Conservation (phyloP, 75 land plant species). For the Chamaecyparis obtusa region DNA sequence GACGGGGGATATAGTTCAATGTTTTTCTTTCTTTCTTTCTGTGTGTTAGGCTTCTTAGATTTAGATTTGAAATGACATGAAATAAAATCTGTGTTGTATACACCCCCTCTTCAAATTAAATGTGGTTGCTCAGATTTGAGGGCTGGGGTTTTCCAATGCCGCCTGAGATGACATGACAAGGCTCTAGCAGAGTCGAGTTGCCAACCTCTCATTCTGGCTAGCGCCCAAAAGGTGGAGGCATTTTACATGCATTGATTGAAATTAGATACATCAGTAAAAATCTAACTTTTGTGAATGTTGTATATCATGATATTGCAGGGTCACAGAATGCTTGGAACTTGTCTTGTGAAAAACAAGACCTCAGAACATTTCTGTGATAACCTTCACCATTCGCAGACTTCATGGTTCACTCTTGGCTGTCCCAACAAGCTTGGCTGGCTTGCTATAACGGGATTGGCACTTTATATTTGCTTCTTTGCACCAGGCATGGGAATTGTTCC, state of each 20-base stretch:
- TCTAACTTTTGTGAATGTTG: not conserved
- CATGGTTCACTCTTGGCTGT: slow-evolving; percentile 77
- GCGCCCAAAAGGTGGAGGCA: not conserved
- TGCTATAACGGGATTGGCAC: slow-evolving; percentile 54
- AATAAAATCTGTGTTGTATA: not conserved
- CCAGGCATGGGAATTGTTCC: slow-evolving; percentile 93
- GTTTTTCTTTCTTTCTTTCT: not conserved
- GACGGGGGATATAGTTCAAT: not conserved
- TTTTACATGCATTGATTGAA: not conserved
- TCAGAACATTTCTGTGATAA: slow-evolving; percentile 29
- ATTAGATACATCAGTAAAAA: not conserved
- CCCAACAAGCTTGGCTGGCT: slow-evolving; percentile 80
- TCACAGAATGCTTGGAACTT: slow-evolving; percentile 42
- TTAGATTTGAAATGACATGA: not conserved
- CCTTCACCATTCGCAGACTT: slow-evolving; percentile 14
- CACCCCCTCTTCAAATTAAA: not conserved
- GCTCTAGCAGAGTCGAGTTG: not conserved
- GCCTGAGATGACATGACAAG: not conserved
- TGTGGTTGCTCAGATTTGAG: not conserved
- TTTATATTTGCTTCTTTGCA: slow-evolving; percentile 58
- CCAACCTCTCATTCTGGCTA: not conserved
- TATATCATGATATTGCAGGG: not conserved
- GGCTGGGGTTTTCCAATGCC: not conserved
- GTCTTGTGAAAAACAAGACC: slow-evolving; percentile 28
- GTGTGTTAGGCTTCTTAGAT: not conserved